Base-by-base conservation (phyloP, 2,329 filamentous ascomycete species). In the Chrysoporthe cubensis region DNA sequence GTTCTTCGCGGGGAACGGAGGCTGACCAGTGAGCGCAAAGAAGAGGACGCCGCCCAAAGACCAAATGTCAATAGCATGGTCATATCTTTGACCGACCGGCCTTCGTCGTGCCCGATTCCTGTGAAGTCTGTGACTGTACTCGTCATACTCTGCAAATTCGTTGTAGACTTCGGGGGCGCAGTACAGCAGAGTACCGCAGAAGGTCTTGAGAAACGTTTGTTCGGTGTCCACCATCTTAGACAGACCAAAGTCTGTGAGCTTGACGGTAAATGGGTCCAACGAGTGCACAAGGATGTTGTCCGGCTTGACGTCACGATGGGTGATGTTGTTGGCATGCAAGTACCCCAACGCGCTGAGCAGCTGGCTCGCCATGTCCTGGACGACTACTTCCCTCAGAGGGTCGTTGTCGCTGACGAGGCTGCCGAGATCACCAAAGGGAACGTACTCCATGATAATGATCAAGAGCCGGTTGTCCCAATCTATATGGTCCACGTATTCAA, bases 251-350 rank as follows among this genome's bases (percentile, higher is more conserved):
- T 99, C 96, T 0, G 96, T 97, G 16, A 99, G 83, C 79, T 99
- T 98, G 73, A 98, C 91, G 16, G 87, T 84, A 61, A 97, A 87
- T 0, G 94, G 94, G 6, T 90, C 83, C 11, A 88, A 77, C 0
- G 88, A 90, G 13, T 89, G 84, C 72, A 98, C 92, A 52, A 99
- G 84, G 69, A 99, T 97, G 75, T 99, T 99, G 82, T 99, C 96
- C 0, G 96, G 96, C 77, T 99, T 99, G 75, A 99, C 94, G 78
- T 99, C 96, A n/a, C 96, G 91, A 79, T 99, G 96, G 0, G 95
- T 98, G 73, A 99, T 97, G 75, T 91, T 93, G 74, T 91, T 90
- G 64, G 85, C 83, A 78, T 99, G 96, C 9, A 99, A 84, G 77
- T 99, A 97, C 42, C 88, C 89, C 64, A 99, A 82, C 1, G 95